Percentiles rank a stretch among this genome's conserved stretches.
Conservation (phyloP, 73 alveolate genomes). For the Diophrys sp. region DNA sequence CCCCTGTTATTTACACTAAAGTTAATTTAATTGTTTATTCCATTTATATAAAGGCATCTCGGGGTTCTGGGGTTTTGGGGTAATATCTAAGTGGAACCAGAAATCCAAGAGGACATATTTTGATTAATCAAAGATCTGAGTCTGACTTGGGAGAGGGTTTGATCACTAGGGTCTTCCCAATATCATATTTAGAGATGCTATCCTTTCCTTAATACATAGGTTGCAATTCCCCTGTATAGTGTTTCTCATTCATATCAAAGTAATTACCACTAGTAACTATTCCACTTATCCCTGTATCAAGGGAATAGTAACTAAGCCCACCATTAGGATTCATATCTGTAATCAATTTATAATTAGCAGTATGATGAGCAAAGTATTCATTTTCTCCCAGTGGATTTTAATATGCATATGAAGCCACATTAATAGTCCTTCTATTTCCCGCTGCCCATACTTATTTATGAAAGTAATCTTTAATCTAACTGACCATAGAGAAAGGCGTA, state of each 20-base stretch:
- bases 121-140: background rate
- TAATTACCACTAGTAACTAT: slow-evolving; percentile 62
- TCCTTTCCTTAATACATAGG: slow-evolving; percentile 1
- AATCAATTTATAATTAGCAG: slow-evolving; percentile 65
- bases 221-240: background rate
- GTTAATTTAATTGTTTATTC: no score
- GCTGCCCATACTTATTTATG: slow-evolving; percentile 69
- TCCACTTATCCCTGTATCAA: slow-evolving; percentile 73
- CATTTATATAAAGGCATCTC: no score
- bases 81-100: no score
- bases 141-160: no score
- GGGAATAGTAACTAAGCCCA: slow-evolving; percentile 30
- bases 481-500: slow-evolving; percentile 61
- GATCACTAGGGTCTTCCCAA: background rate
- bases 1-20: no score
- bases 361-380: slow-evolving; percentile 44
- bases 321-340: slow-evolving; percentile 60
- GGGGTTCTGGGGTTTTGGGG: no score
- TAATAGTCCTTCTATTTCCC: slow-evolving; percentile 80
- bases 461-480: slow-evolving; percentile 51
- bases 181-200: background rate
- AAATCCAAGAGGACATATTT: no score
- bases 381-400: slow-evolving; percentile 22
- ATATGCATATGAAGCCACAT: slow-evolving; percentile 49
- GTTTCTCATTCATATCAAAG: slow-evolving; percentile 54